Percentiles rank a stretch among this genome's conserved stretches.
These are phyloP conservation scores for Ogataea nakhonphanomensis DNA, from an alignment of 805 yeast genomes.

Conservation along the genomic window DNA sequence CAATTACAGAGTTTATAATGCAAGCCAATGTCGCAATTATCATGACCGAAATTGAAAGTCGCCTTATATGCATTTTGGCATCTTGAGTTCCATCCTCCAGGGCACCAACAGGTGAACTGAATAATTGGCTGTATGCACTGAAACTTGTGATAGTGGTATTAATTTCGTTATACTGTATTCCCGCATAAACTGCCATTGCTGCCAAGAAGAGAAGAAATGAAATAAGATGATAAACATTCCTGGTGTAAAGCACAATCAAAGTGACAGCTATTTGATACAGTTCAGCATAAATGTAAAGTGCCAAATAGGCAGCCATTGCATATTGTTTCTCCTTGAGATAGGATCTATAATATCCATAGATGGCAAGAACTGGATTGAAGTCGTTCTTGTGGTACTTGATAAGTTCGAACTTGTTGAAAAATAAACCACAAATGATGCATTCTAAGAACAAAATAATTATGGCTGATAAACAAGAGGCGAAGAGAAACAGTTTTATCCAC, in stretches of 20 bases:
- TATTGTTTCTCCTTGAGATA: constrained; percentile 13
- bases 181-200: constrained; percentile 43
- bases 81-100: constrained; percentile 8
- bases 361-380: constrained; percentile 17
- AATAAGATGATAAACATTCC: constrained; percentile 37
- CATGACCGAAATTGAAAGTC: constrained; percentile 39
- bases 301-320: constrained; percentile 34
- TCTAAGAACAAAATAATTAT: constrained; percentile 36
- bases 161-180: constrained; percentile 41
- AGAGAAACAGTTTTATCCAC: constrained; percentile 27
- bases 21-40: constrained; percentile 36
- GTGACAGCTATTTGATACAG: constrained; percentile 40
- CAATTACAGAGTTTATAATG: constrained; percentile 31
- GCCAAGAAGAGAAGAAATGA: constrained; percentile 35
- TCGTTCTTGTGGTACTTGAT: constrained; percentile 21
- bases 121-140: constrained; percentile 10
- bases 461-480: constrained; percentile 35
- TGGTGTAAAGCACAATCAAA: constrained; percentile 33
- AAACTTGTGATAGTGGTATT: constrained; percentile 22
- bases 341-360: constrained; percentile 28
- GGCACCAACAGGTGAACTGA: constrained; percentile 6
- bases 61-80: constrained; percentile 34
- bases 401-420: constrained; percentile 32
- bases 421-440: constrained; percentile 37
- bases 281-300: constrained; percentile 42